Percentiles rank a stretch among this genome's conserved stretches.
Conservation (phyloP, 1,139 yeast genomes). For the Sugiyamaella sp. region DNA sequence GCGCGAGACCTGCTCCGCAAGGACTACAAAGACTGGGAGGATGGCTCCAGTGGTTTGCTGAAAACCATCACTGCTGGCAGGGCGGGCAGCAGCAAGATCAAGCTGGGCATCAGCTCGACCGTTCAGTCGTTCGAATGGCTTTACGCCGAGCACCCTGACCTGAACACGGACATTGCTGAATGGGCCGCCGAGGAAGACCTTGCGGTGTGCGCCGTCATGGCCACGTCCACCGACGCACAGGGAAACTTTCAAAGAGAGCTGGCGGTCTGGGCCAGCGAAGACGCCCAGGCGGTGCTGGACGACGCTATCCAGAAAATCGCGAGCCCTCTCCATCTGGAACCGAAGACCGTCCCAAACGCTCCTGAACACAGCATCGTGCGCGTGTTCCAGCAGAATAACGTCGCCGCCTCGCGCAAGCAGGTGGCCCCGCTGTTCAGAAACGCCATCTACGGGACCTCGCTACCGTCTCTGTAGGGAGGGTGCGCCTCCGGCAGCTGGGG, state of each 20-base stretch:
- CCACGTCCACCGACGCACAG: slow-evolving; percentile 55
- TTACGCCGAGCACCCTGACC: slow-evolving; percentile 44
- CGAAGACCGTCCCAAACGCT: slow-evolving; percentile 10
- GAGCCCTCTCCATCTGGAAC: neutral
- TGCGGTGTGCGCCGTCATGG: slow-evolving; percentile 62
- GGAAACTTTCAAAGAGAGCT: slow-evolving; percentile 60
- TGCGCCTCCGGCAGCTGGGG: too few relatives aligned
- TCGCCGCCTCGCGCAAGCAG: slow-evolving; percentile 75
- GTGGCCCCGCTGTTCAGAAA: slow-evolving; percentile 63
- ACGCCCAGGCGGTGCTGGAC: slow-evolving; percentile 33
- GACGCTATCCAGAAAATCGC: slow-evolving; percentile 36
- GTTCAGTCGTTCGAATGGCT: slow-evolving; percentile 70
- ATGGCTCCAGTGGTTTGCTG: too few relatives aligned
- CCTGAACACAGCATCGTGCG: slow-evolving; percentile 2
- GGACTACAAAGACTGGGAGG: slow-evolving; percentile 76
- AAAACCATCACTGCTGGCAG: too few relatives aligned
- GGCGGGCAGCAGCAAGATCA: slow-evolving; percentile 33
- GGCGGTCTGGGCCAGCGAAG: slow-evolving; percentile 43
- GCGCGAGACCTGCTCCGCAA: slow-evolving; percentile 67
- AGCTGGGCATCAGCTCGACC: slow-evolving; percentile 75
- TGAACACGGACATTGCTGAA: slow-evolving; percentile 46
- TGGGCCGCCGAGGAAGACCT: slow-evolving; percentile 49
- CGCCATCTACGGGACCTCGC: slow-evolving; percentile 31
- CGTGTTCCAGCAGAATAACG: slow-evolving; percentile 57
- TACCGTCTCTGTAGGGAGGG: slow-evolving; percentile 21